Evolutionary conservation across 768 basidiomycete species (phyloP).

Genomic region (Cyclocybe cylindracea): DNA sequence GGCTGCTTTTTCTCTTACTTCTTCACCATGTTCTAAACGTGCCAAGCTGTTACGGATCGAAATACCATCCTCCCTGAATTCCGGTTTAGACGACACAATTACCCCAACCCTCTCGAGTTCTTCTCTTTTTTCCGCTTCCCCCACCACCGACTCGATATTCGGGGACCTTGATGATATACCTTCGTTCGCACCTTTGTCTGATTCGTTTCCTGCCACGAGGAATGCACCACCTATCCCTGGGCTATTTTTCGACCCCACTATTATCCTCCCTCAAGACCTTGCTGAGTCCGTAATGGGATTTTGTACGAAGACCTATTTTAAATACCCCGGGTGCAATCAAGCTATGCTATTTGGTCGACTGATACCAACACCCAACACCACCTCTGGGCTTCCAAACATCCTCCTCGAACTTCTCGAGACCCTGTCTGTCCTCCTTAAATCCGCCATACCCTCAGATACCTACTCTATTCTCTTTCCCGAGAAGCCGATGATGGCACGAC

Average conservation of each 20-base stretch:
- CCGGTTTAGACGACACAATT: conserved; percentile 4
- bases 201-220: conserved; percentile 26
- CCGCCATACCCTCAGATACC: conserved; percentile 47
- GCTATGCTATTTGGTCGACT: conserved; percentile 82
- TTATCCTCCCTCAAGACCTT: conserved; percentile 51
- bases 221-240: conserved; percentile 62
- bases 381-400: conserved; percentile 55
- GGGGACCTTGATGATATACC: not conserved
- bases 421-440: conserved; percentile 49
- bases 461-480: conserved; percentile 64
- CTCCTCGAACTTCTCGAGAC: conserved; percentile 53
- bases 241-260: conserved; percentile 57
- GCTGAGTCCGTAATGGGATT: conserved; percentile 48
- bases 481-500: conserved; percentile 54
- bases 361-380: conserved; percentile 12
- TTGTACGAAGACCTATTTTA: conserved; percentile 62
- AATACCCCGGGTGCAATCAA: conserved; percentile 59
- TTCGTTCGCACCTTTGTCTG: not conserved
- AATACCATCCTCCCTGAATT: conserved; percentile 14
- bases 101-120: conserved; percentile 7
- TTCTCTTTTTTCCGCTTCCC: conserved; percentile 18
- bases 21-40: too few relatives aligned
- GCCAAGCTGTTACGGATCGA: conserved; percentile 14
- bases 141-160: conserved; percentile 6
- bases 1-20: too few relatives aligned